Evolutionary conservation across 2,329 filamentous ascomycete species (phyloP).

Genomic region (Tolypocladium nubicola): DNA sequence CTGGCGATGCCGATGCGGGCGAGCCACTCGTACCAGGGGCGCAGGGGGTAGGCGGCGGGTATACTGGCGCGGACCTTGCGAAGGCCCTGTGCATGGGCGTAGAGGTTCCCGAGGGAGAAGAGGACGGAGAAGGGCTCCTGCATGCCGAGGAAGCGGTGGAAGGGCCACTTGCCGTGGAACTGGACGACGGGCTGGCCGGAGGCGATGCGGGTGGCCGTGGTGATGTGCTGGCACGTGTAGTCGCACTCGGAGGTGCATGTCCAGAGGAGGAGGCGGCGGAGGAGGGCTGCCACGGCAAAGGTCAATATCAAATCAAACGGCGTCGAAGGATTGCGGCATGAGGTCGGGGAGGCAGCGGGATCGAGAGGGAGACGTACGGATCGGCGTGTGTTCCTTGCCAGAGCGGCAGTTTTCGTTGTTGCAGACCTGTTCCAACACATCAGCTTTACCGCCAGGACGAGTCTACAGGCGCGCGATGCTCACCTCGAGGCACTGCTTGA

Average conservation of each 20-base stretch:
- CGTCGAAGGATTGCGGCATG: background rate
- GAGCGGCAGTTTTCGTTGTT: slow-evolving; percentile 66
- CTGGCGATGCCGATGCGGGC: slow-evolving; percentile 71
- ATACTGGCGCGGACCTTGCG: slow-evolving; percentile 58
- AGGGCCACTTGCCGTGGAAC: slow-evolving; percentile 99
- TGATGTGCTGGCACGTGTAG: slow-evolving; percentile 92
- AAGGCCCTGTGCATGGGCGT: slow-evolving; percentile 74
- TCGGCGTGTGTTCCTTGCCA: slow-evolving; percentile 45
- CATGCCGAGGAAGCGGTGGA: slow-evolving; percentile 79
- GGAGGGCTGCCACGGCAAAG: slow-evolving; percentile 48
- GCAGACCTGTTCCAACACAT: slow-evolving; percentile 55
- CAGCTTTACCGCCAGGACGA: slow-evolving; percentile 1
- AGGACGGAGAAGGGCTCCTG: slow-evolving; percentile 92
- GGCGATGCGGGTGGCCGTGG: slow-evolving; percentile 62
- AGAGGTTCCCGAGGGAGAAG: slow-evolving; percentile 86
- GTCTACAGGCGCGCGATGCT: background rate
- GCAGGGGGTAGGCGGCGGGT: slow-evolving; percentile 62
- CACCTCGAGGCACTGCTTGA: slow-evolving; percentile 77
- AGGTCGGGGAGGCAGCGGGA: background rate
- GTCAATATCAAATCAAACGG: background rate
- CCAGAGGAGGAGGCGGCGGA: slow-evolving; percentile 84
- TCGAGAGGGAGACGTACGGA: slow-evolving; percentile 49
- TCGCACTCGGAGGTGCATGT: slow-evolving; percentile 90
- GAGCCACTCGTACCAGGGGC: slow-evolving; percentile 70
- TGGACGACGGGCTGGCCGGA: slow-evolving; percentile 64